Base-by-base conservation (phyloP, 2,329 filamentous ascomycete species). In the Aureobasidium subglaciale region DNA sequence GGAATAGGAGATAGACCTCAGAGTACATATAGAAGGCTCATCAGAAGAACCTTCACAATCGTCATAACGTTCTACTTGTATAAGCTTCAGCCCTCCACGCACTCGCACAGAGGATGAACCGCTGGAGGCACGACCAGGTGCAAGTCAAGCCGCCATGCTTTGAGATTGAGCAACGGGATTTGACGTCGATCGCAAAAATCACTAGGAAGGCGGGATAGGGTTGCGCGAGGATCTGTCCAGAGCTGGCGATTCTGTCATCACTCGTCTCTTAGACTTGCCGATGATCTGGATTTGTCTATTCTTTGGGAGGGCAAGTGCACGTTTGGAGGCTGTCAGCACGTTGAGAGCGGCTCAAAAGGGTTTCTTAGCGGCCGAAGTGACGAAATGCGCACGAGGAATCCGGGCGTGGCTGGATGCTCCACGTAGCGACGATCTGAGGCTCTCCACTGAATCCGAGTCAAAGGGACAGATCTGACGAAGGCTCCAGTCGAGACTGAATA, bases 321-420 rank as follows among this genome's bases (percentile, higher is more conserved):
- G 50, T 38, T 41, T 25, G 22, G 50, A 35, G 30, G 50, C 20
- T 43, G 27, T 24, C 40, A 43, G 37, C 27, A 43, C 38, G 50
- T 32, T 42, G 25, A 24, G 50, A 54, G 42, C 38, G 27, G 13
- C 50, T 13, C 7, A 54, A 35, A 8, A 54, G 43, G 29, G 37
- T 54, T 54, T n/a, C 30, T 35, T 54, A 54, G 50, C 29, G 37
- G 38, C 8, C 29, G 50, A n/a, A 43, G 38, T 54, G 50, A 54
- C 50, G 50, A 35, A 54, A 54, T 42, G 29, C 11, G 41, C 25
- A 29, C 35, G 13, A 32, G 34, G 27, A 24, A 25, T 5, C 20
- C 20, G 11, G 18, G n/a, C 13, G 48, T 53, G 48, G 48, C 48
- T 53, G 48, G 13, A 35, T 16, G 35, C 27, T 11, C 25, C n/a